These are phyloP conservation scores for Aphanocladium album DNA, from an alignment of 2,329 filamentous ascomycete species.

Conservation along the genomic window DNA sequence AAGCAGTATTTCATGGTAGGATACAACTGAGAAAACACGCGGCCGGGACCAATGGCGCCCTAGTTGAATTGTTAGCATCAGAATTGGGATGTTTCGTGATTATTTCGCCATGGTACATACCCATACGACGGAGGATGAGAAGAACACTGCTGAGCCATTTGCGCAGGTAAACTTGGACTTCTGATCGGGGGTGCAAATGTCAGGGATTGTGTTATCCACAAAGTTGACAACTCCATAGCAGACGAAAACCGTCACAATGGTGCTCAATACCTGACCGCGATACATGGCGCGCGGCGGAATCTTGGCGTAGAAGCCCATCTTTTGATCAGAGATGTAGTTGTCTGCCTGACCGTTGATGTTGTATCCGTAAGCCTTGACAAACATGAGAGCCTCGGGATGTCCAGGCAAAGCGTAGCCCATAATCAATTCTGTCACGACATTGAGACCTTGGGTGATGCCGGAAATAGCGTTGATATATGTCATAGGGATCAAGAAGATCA, in stretches of 20 bases:
- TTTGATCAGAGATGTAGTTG: conserved; percentile 32
- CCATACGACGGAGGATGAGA: conserved; percentile 27
- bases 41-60: conserved; percentile 24
- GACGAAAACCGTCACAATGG: conserved; percentile 34
- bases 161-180: conserved; percentile 29
- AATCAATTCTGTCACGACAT: conserved; percentile 42
- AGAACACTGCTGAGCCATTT: conserved; percentile 29
- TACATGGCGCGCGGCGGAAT: conserved; percentile 30
- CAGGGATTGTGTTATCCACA: conserved; percentile 28
- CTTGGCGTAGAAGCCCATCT: conserved; percentile 30
- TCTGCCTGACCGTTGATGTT: conserved; percentile 38
- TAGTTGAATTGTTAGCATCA: neutral
- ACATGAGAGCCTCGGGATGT: conserved; percentile 36
- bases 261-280: conserved; percentile 35
- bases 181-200: conserved; percentile 26
- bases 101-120: neutral
- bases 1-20: conserved; percentile 16
- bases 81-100: neutral
- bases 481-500: conserved; percentile 36
- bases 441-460: conserved; percentile 38
- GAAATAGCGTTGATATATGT: conserved; percentile 37
- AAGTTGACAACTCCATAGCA: conserved; percentile 36
- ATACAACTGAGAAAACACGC: conserved; percentile 29
- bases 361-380: conserved; percentile 53
- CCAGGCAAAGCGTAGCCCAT: conserved; percentile 26